Evolutionary conservation across 2,329 filamentous ascomycete genomes (phyloP).

Genomic region (Beauveria scarabaeidicola): DNA sequence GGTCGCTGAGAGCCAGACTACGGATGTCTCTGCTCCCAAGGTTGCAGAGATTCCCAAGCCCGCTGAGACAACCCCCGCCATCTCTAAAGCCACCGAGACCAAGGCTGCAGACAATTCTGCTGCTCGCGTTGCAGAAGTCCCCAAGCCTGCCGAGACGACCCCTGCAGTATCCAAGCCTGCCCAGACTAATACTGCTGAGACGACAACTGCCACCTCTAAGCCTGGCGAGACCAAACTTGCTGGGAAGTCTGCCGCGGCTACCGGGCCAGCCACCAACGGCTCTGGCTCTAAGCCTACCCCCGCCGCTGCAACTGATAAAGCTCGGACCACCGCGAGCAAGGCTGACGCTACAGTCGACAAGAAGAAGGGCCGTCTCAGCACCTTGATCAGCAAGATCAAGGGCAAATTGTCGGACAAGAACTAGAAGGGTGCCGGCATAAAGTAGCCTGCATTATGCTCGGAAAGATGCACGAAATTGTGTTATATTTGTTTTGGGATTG

Average conservation of each 20-base stretch:
- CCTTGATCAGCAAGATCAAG: conserved; percentile 52
- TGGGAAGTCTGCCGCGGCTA: conserved; percentile 14
- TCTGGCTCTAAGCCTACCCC: conserved; percentile 16
- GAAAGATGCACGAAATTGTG: background rate
- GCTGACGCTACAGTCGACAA: background rate
- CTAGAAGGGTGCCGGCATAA: conserved; percentile 9
- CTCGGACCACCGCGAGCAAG: background rate
- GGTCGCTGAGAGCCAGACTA: conserved; percentile 4
- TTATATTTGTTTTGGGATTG: conserved; percentile 20
- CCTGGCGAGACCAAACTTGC: background rate
- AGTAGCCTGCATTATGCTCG: background rate
- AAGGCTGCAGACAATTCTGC: background rate
- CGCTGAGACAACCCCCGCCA: background rate
- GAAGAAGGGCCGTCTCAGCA: conserved; percentile 56
- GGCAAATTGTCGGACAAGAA: conserved; percentile 32
- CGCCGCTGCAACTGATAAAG: conserved; percentile 4
- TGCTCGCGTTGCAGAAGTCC: background rate
- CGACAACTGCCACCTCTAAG: no score
- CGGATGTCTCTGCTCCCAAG: background rate
- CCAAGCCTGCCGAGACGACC: background rate
- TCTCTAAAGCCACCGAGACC: background rate
- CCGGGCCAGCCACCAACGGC: conserved; percentile 15
- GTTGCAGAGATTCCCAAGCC: background rate
- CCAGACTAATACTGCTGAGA: conserved; percentile 1
- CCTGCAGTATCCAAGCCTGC: background rate